A percentile compares a stretch with the other conserved stretches of the same genome.
Conservation (phyloP, 2,329 filamentous ascomycete genomes). For the Paracoccidioides brasiliensis region DNA sequence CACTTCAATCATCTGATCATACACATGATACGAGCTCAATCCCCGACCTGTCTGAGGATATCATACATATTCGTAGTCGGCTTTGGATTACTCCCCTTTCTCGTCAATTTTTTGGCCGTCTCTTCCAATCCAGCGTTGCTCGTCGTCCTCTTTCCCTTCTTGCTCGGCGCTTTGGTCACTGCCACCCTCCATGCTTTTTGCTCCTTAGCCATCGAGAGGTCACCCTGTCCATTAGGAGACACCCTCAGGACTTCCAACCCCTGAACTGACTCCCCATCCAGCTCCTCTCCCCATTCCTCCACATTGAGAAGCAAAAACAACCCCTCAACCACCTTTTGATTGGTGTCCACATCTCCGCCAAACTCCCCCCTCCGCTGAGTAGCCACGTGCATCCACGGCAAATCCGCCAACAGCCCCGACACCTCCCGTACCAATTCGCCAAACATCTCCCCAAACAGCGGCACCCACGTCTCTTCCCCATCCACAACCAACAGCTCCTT, state of each 20-base stretch:
- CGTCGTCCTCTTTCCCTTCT: background rate
- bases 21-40: background rate
- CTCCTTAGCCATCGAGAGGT: background rate
- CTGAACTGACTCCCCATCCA: background rate
- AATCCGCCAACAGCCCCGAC: background rate
- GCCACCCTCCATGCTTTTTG: background rate
- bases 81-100: constrained; percentile 1
- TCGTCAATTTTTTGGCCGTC: constrained; percentile 2
- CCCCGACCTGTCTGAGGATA: constrained; percentile 2
- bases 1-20: background rate
- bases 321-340: background rate
- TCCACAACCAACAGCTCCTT: constrained; percentile 27
- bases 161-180: background rate
- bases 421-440: background rate
- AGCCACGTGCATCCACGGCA: background rate
- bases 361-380: background rate
- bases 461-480: background rate
- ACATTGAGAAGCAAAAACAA: background rate
- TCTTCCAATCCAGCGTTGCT: background rate
- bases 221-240: background rate
- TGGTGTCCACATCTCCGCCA: background rate
- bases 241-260: background rate
- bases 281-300: background rate
- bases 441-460: background rate
- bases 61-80: constrained; percentile 5